A percentile compares a stretch with the other conserved stretches of the same genome.
Conservation (phyloP, 2,329 filamentous ascomycete species). For the Sclerotinia trifoliorum region DNA sequence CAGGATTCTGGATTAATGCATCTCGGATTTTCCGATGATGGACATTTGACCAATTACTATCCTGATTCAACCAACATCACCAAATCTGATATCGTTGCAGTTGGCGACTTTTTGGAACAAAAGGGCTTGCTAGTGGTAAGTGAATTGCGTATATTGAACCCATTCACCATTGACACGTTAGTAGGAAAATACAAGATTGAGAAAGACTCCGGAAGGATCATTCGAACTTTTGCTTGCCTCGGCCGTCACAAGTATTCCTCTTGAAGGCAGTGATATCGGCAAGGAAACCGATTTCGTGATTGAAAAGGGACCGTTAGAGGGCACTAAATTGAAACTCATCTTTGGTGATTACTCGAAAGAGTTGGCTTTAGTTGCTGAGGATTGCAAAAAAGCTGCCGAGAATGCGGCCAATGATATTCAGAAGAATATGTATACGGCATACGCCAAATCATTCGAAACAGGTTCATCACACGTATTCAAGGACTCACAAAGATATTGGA, state of each 20-base stretch:
- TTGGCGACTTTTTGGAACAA: conserved; percentile 71
- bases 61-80: conserved; percentile 73
- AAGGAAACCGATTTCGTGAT: conserved; percentile 61
- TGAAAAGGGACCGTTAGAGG: conserved; percentile 57
- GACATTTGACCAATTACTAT: conserved; percentile 81
- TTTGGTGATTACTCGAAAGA: conserved; percentile 74
- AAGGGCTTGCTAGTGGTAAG: conserved; percentile 61
- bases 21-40: conserved; percentile 70
- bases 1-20: conserved; percentile 66
- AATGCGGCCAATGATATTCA: conserved; percentile 73
- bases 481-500: conserved; percentile 77
- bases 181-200: conserved; percentile 71
- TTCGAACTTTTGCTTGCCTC: conserved; percentile 77
- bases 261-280: conserved; percentile 65
- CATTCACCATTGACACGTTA: neutral
- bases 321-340: conserved; percentile 67
- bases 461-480: conserved; percentile 78
- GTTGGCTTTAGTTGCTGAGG: conserved; percentile 67
- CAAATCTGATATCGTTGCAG: conserved; percentile 68
- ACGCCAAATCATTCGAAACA: conserved; percentile 70
- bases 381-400: conserved; percentile 65
- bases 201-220: conserved; percentile 61
- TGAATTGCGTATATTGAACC: neutral
- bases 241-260: conserved; percentile 57
- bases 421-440: conserved; percentile 69